Base-by-base conservation (phyloP, 352 stramenopile genomes). In the Phytophthora rubi region DNA sequence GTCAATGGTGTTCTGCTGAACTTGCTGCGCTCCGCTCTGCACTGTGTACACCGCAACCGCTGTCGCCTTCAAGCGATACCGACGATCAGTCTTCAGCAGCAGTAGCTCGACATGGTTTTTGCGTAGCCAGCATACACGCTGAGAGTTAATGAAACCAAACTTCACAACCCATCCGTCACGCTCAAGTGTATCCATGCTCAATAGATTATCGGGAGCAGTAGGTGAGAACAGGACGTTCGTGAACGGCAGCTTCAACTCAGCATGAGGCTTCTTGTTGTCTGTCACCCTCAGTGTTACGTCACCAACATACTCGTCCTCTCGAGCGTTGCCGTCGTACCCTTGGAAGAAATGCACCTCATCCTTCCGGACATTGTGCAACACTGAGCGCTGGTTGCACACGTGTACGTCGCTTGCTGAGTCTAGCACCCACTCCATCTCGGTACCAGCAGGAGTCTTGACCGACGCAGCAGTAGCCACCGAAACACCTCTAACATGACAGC, bases 401-500 rank as follows among this genome's bases (percentile, higher is more conserved):
- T 65, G 63, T 1, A 64, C 47, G 23, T 65, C 55, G 30, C 54
- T 56, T 26, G 44, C 30, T 28, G 33, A 63, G 26, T 69, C 62
- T 12, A 62, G 13, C 18, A 35, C 33, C 53, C 62, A 69, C 9
- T 69, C 53, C 37, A 69, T 35, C 30, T 52, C 53, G 53, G 7
- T 23, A 18, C 18, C 52, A 42, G 37, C 37, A n/a, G 10, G 37
- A 18, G 37, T 45, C 35, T 16, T 45, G 49, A 53, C 32, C 35
- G 28, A 52, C 10, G 60, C 53, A 44, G 61, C 54, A 61, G 39
- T 53, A 21, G 55, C 42, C 5, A 42, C 9, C 30, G 51, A 37
- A 18, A 35, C n/a, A 32, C 53, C 32, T 35, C 53, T 47, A 58
- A 21, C 3, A 53, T 58, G n/a, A 28, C 32, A 59, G 45, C 53